These are phyloP conservation scores for Dothidotthia symphoricarpi DNA, from an alignment of 2,329 filamentous ascomycete species.

Conservation along the genomic window DNA sequence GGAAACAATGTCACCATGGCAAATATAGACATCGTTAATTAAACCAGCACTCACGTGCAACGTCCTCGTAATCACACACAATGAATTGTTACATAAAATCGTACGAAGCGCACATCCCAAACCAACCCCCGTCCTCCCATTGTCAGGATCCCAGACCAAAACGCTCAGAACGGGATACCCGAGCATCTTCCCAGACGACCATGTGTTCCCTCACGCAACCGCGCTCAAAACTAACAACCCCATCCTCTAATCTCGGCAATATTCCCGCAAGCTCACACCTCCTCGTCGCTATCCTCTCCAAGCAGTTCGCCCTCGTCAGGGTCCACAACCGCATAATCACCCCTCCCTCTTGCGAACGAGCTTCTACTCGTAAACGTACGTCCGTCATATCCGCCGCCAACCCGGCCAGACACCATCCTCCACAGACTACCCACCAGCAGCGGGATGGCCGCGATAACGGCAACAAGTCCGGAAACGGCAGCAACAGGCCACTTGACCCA, in stretches of 20 bases:
- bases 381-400: conserved; percentile 56
- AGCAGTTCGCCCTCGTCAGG: conserved; percentile 93
- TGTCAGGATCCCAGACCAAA: too few relatives aligned
- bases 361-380: conserved; percentile 82
- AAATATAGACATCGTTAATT: neutral
- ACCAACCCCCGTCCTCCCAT: conserved; percentile 1
- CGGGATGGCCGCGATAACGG: conserved; percentile 56
- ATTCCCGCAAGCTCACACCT: conserved; percentile 53
- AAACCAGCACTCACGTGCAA: neutral
- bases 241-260: neutral
- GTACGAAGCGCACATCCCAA: conserved; percentile 6
- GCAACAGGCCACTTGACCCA: conserved; percentile 74
- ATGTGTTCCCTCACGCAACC: neutral
- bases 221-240: conserved; percentile 3
- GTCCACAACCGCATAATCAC: conserved; percentile 86
- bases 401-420: conserved; percentile 56
- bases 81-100: conserved; percentile 14
- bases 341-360: conserved; percentile 80
- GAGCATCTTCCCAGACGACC: neutral
- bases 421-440: conserved; percentile 71
- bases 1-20: neutral
- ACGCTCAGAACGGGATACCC: neutral
- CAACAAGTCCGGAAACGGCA: conserved; percentile 54
- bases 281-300: conserved; percentile 91
- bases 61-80: conserved; percentile 1